Percentiles rank a stretch among this genome's conserved stretches.
Conservation (phyloP, 352 stramenopile genomes). For the Paralagenidium karlingii region DNA sequence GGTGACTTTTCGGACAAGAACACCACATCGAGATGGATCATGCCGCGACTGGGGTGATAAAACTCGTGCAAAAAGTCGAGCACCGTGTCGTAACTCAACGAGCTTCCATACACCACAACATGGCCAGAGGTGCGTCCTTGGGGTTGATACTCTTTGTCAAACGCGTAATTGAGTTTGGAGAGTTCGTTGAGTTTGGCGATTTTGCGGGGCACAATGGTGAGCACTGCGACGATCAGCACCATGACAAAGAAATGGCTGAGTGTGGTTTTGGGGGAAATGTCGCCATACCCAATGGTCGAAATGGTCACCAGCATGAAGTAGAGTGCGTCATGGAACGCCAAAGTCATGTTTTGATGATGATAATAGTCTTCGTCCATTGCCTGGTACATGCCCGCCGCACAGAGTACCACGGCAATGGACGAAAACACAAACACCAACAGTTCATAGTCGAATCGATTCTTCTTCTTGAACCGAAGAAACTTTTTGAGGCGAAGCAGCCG, state of each 20-base stretch:
- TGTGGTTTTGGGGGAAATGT: slow-evolving; percentile 32
- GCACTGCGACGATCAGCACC: slow-evolving; percentile 47
- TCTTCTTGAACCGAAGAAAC: slow-evolving; percentile 46
- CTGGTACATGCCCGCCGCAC: slow-evolving; percentile 50
- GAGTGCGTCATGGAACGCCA: slow-evolving; percentile 49
- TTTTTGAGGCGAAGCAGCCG: slow-evolving; percentile 39
- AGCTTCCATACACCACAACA: slow-evolving; percentile 40
- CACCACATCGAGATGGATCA: slow-evolving; percentile 48
- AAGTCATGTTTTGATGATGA: slow-evolving; percentile 10
- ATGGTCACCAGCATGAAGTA: slow-evolving; percentile 69
- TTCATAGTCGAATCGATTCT: slow-evolving; percentile 66
- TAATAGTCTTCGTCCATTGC: slow-evolving; percentile 39
- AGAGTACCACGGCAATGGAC: slow-evolving; percentile 41
- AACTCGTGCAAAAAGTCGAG: slow-evolving; percentile 62
- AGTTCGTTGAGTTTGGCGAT: slow-evolving; percentile 46
- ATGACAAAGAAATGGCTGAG: slow-evolving; percentile 61
- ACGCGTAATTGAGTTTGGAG: slow-evolving; percentile 37
- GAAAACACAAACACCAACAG: slow-evolving; percentile 57
- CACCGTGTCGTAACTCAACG: slow-evolving; percentile 22
- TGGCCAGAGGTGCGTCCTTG: slow-evolving; percentile 31
- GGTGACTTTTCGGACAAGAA: slow-evolving; percentile 37
- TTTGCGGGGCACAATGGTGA: slow-evolving; percentile 47
- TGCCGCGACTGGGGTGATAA: slow-evolving; percentile 44
- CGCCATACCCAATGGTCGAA: slow-evolving; percentile 63
- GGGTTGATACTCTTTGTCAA: slow-evolving; percentile 33